Conservation (phyloP, 768 basidiomycete species). For the Strobilomyces confusus region DNA sequence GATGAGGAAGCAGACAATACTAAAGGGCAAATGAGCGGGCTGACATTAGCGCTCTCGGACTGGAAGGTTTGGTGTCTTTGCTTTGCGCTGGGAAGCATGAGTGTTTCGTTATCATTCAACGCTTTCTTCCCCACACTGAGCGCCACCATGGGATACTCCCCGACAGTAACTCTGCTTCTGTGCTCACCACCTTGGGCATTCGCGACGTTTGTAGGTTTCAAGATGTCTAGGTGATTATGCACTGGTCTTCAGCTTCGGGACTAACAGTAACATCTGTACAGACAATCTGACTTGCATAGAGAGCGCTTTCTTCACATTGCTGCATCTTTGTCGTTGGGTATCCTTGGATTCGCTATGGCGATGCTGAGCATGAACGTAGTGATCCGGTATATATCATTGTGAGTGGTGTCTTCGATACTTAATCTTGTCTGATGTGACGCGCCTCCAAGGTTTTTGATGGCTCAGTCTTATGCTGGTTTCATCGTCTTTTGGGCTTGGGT, state of each 20-base stretch:
- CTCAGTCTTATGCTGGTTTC: slow-evolving; percentile 69
- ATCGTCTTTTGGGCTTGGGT: slow-evolving; percentile 58
- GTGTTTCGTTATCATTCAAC: slow-evolving; percentile 67
- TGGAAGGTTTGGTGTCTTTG: slow-evolving; percentile 86
- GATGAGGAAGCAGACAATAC: slow-evolving; percentile 38
- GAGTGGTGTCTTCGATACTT: slow-evolving; percentile 25
- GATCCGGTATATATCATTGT: slow-evolving; percentile 65
- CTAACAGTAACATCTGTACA: slow-evolving; percentile 15
- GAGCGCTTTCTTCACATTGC: slow-evolving; percentile 73
- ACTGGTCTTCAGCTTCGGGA: background rate
- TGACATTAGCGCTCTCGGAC: slow-evolving; percentile 61
- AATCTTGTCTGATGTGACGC: background rate
- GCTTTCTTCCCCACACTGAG: slow-evolving; percentile 77
- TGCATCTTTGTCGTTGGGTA: slow-evolving; percentile 50
- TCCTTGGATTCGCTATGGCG: slow-evolving; percentile 66
- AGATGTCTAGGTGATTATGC: slow-evolving; percentile 43
- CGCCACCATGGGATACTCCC: slow-evolving; percentile 63
- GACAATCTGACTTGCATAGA: slow-evolving; percentile 65
- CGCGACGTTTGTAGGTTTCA: slow-evolving; percentile 54
- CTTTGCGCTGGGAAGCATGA: slow-evolving; percentile 53
- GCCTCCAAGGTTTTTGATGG: slow-evolving; percentile 64
- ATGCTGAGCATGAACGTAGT: slow-evolving; percentile 58
- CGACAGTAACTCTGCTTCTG: slow-evolving; percentile 65
- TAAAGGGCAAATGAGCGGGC: slow-evolving; percentile 38
- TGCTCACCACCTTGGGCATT: slow-evolving; percentile 70